Conservation (phyloP, 2,329 filamentous ascomycete genomes). For the Cercospora nicotianae region DNA sequence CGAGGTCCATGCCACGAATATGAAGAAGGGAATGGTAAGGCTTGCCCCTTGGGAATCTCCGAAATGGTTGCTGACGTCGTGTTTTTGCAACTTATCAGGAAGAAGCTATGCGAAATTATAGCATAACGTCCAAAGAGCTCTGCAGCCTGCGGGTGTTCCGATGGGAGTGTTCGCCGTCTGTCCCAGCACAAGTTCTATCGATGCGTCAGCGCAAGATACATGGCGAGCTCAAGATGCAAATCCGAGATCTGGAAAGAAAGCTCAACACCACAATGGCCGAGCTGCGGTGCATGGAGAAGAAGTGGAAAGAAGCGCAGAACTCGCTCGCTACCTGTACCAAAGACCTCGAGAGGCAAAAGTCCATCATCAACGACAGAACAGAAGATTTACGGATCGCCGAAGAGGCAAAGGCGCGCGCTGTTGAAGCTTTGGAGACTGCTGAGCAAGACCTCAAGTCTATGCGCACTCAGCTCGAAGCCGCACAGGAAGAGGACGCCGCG, state of each 20-base stretch:
- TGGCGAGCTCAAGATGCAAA: slow-evolving; percentile 13
- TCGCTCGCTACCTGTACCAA: background rate
- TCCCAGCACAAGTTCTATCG: slow-evolving; percentile 11
- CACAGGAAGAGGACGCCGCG: background rate
- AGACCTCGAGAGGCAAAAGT: slow-evolving; percentile 4
- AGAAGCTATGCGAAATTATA: slow-evolving; percentile 12
- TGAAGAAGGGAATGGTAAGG: slow-evolving; percentile 14
- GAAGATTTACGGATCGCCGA: background rate
- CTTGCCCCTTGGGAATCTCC: background rate
- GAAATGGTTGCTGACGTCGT: background rate
- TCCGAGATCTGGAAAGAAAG: slow-evolving; percentile 8
- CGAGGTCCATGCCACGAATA: slow-evolving; percentile 6
- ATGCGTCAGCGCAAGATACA: slow-evolving; percentile 13
- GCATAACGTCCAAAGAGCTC: slow-evolving; percentile 10
- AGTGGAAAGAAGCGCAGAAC: slow-evolving; percentile 14
- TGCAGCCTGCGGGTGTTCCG: slow-evolving; percentile 1
- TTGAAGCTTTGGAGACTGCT: background rate
- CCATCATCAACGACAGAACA: background rate
- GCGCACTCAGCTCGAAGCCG: background rate
- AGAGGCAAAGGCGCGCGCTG: background rate
- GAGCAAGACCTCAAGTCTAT: background rate
- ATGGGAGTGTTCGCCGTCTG: background rate
- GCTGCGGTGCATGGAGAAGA: slow-evolving; percentile 1
- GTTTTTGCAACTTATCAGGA: background rate
- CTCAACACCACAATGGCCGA: slow-evolving; percentile 6